A percentile compares a stretch with the other conserved stretches of the same genome.
phyloP scores from a whole-genome alignment of 176 grass and related monocot genomes.

The Saccharum officinarum region DNA sequence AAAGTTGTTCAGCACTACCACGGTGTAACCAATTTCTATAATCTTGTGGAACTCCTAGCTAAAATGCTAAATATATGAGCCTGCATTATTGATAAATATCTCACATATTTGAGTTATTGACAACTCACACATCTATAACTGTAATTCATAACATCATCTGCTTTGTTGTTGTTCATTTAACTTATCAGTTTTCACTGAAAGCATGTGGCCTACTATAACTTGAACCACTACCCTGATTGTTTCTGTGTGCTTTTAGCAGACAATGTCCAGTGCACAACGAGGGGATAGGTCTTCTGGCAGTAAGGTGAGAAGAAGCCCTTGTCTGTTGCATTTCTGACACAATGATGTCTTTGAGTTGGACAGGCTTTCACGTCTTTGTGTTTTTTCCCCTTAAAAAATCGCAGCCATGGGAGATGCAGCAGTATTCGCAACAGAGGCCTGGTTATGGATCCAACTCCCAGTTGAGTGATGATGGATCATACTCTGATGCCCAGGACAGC shows the following conservation, averaged over 20 bases:
- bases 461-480: slow-evolving; percentile 52
- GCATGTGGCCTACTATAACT: not conserved
- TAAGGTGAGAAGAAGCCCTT: slow-evolving; percentile 45
- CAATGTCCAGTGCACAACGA: slow-evolving; percentile 20
- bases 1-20: not conserved
- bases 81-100: not conserved
- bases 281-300: slow-evolving; percentile 52
- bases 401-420: slow-evolving; percentile 68
- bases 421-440: slow-evolving; percentile 44
- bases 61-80: not conserved
- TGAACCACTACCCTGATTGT: slow-evolving; percentile 23
- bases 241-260: slow-evolving; percentile 38
- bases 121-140: not conserved
- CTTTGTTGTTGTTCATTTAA: not conserved
- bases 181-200: not conserved
- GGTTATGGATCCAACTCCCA: slow-evolving; percentile 47
- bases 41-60: not conserved
- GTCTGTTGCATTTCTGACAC: not conserved
- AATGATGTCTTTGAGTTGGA: slow-evolving; percentile 21
- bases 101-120: not conserved
- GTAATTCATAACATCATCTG: not conserved
- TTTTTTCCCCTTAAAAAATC: not conserved
- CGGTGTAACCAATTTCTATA: not conserved
- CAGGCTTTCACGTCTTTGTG: not conserved
- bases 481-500: slow-evolving; percentile 46